A percentile compares a stretch with the other conserved stretches of the same genome.
phyloP scores from a whole-genome alignment of 148 eudicot species.

The Cornus controversa region DNA sequence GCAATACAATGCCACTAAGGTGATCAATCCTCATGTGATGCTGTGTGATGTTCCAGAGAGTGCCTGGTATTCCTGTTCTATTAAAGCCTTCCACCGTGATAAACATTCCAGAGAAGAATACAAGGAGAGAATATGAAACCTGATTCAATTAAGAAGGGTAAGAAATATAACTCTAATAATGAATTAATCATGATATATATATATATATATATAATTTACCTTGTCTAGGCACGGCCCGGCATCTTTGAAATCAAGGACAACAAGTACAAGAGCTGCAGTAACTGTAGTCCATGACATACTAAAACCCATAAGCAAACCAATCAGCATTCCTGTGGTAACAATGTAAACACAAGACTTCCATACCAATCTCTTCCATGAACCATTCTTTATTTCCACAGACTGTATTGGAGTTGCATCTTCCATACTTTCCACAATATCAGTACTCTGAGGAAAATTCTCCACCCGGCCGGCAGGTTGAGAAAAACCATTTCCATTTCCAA shows the following conservation, averaged over 20 bases:
- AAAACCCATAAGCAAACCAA: constrained; percentile 64
- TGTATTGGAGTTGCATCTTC: constrained; percentile 8
- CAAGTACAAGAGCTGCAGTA: constrained; percentile 89
- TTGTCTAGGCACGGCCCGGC: constrained; percentile 53
- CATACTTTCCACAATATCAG: not conserved
- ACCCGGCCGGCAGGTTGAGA: too few relatives aligned
- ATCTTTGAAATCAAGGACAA: constrained; percentile 67
- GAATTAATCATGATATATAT: too few relatives aligned
- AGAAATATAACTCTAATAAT: too few relatives aligned
- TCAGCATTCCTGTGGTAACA: constrained; percentile 72
- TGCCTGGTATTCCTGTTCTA: constrained; percentile 65
- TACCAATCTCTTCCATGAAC: constrained; percentile 53
- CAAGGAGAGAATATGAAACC: constrained; percentile 72
- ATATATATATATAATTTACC: constrained; percentile 28
- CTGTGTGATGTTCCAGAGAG: constrained; percentile 67
- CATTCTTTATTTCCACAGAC: too few relatives aligned
- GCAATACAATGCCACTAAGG: constrained; percentile 43
- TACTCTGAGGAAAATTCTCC: constrained; percentile 22
- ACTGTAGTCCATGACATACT: constrained; percentile 95
- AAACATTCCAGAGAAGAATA: constrained; percentile 84
- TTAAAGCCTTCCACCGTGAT: constrained; percentile 78
- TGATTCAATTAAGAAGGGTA: too few relatives aligned
- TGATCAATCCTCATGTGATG: constrained; percentile 59
- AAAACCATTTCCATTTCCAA: too few relatives aligned
- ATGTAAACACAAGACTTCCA: constrained; percentile 86